Evolutionary conservation across 2,329 filamentous ascomycete genomes (phyloP), one percentile per base, ranked within the genome.

Genomic region (Diaporthe sp.): DNA sequence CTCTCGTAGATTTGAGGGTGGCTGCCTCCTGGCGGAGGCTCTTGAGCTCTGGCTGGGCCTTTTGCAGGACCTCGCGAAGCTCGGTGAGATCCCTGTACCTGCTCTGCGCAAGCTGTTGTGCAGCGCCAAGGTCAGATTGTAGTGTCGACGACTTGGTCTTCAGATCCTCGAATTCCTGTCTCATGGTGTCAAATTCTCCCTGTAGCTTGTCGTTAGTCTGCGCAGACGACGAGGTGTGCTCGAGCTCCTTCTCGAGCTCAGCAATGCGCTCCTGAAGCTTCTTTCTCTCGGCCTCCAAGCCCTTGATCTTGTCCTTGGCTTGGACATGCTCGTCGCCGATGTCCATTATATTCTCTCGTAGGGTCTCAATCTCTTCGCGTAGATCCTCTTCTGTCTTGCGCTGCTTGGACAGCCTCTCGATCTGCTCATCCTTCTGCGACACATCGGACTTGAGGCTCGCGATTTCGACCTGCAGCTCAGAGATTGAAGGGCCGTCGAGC

Each of bases 71-170:
- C 77, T 96, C 94, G 28, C 93, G 90, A 61, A 98, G 86, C 39
- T 98, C 94, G 0, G 92, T 93, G 2, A 98, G 86, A 76, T 98
- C 96, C 83, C 95, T 98, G 87, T 95, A 98, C 42, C 97, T 90
- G 22, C 91, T 93, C 76, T 97, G 93, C 0, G 97, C 95, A 17
- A 98, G 89, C 83, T 97, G 92, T 82, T 98, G 93, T 0, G 96
- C 94, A 2, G 95, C 95, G 2, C 92, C 93, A 4, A 98, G 89
- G 81, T 99, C 96, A 0, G 93, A 94, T 81, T 98, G 92, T 25
- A 98, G 84, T 0, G 90, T 89, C 2, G 91, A 87, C 0, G 92
- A 91, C 82, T 93, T 95, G 28, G 88, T 85, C 83, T 94, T 95
- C 49, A 97, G 87, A 57, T 92, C 92, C 57, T 96, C 88, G 72